Evolutionary conservation across 805 yeast genomes (phyloP), one percentile per base, ranked within the genome.

Genomic region (Nakazawaea wickerhamii): DNA sequence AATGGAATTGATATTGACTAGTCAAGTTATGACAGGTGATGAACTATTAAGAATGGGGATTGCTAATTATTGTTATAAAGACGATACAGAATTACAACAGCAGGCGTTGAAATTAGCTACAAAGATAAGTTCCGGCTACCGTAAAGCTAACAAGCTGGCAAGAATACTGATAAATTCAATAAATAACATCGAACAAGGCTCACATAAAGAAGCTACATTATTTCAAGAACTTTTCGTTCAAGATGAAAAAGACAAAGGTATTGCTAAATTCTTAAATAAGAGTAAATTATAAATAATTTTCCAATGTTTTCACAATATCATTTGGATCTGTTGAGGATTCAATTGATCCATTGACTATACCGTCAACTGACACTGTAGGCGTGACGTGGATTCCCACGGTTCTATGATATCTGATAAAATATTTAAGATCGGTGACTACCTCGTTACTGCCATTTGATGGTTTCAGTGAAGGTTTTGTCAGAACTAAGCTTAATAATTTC

Each of bases 341-440:
- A 53, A 87, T 71, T 5, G 67, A 52, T 27, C 67, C 65, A 48
- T 72, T 74, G 18, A 69, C 68, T 38, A 83, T 75, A 1, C 95
- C 95, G 57, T 86, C 75, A 30, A 87, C 64, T 17, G 73, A 59
- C 11, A 85, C 84, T 4, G 93, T 81, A 17, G 96, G 96, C 3
- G 93, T 84, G n/a, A 84, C 81, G 56, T 88, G 95, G 30, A 84
- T 76, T 34, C 91, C 88, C 32, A 80, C 75, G 45, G 85, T 86
- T 57, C 96, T 73, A 41, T 78, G 79, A 55, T 77, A 77, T 57
- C 79, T 72, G 15, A 89, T 73, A 55, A 84, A 86, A 53, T 81
- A 81, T 63, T 86, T 88, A 48, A 84, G 52, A 54, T 86, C 95
- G 26, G 60, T 68, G 3, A 76, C 68, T 28, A 81, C 69, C 5